Percentiles rank a stretch among this genome's conserved stretches.
phyloP scores from a whole-genome alignment of 108 stramenopile species.

The Asterionellopsis glacialis region DNA sequence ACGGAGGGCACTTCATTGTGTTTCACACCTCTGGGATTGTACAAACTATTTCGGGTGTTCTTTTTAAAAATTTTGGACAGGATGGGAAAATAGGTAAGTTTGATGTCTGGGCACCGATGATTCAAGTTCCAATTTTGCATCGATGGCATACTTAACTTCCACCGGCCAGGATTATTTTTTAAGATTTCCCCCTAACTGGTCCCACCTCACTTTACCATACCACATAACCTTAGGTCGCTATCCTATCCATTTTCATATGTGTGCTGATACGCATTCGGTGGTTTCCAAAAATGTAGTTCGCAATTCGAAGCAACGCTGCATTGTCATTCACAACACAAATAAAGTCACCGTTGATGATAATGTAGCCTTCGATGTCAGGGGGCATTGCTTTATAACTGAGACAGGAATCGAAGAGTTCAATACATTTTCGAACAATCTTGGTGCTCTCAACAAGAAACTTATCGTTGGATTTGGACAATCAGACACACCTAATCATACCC shows the following conservation, averaged over 20 bases:
- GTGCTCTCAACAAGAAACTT: slow-evolving; percentile 5
- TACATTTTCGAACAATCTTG: slow-evolving; percentile 26
- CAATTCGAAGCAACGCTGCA: slow-evolving; percentile 45
- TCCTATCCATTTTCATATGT: slow-evolving; percentile 51
- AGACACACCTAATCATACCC: too few species aligned
- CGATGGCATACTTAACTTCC: too few species aligned
- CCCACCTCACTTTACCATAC: too few species aligned
- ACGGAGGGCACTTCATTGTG: slow-evolving; percentile 13
- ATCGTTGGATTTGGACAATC: too few species aligned
- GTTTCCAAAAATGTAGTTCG: slow-evolving; percentile 59
- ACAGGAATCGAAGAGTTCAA: slow-evolving; percentile 28
- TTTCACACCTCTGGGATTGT: not conserved
- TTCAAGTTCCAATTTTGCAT: too few species aligned
- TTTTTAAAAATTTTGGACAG: slow-evolving; percentile 19
- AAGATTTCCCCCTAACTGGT: too few species aligned
- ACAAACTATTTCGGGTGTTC: slow-evolving; percentile 14
- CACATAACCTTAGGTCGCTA: slow-evolving; percentile 11
- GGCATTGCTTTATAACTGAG: slow-evolving; percentile 36
- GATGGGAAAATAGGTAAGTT: slow-evolving; percentile 32
- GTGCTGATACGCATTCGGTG: slow-evolving; percentile 34
- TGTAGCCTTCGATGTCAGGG: slow-evolving; percentile 38
- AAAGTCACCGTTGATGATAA: slow-evolving; percentile 48
- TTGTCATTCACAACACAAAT: slow-evolving; percentile 53
- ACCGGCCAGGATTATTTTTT: too few species aligned
- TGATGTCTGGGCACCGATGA: slow-evolving; percentile 20